Evolutionary conservation across 352 stramenopile species (phyloP).

Genomic region (Globisporangium echinulatum): DNA sequence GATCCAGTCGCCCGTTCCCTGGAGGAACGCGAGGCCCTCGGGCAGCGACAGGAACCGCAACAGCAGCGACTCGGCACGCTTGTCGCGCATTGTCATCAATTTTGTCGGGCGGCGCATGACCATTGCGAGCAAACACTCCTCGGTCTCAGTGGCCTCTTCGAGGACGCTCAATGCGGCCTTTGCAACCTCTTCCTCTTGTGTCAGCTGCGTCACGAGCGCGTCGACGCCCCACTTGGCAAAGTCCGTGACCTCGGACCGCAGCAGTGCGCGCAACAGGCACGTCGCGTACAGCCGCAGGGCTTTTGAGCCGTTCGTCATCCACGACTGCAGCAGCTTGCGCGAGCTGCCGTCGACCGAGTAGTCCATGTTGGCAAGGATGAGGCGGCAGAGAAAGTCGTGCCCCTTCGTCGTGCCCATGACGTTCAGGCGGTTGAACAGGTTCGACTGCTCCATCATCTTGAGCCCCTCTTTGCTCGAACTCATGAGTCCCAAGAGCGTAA

Average conservation of each 20-base stretch:
- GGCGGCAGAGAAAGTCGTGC: constrained; percentile 83
- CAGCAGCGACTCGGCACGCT: constrained; percentile 70
- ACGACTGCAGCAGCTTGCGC: constrained; percentile 81
- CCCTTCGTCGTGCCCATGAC: constrained; percentile 85
- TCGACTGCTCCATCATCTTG: constrained; percentile 89
- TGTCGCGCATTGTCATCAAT: constrained; percentile 75
- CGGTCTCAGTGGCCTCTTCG: constrained; percentile 80
- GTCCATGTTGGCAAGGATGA: constrained; percentile 85
- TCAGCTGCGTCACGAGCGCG: constrained; percentile 76
- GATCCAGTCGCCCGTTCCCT: constrained; percentile 81
- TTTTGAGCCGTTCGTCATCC: constrained; percentile 85
- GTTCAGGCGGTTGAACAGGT: constrained; percentile 83
- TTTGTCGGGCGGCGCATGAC: constrained; percentile 73
- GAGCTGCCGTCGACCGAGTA: constrained; percentile 86
- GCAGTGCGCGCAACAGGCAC: constrained; percentile 69
- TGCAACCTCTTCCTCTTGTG: constrained; percentile 80
- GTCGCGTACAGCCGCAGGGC: constrained; percentile 79
- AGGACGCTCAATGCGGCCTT: constrained; percentile 83
- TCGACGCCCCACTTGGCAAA: constrained; percentile 88
- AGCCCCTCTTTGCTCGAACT: constrained; percentile 85
- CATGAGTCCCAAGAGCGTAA: constrained; percentile 84
- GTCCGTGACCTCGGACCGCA: constrained; percentile 81
- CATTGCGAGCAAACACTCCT: constrained; percentile 79
- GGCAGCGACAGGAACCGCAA: constrained; percentile 80
- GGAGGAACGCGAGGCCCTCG: constrained; percentile 73